phyloP scores from a whole-genome alignment of 2,329 filamentous ascomycete species.

The Sclerotinia nivalis region DNA sequence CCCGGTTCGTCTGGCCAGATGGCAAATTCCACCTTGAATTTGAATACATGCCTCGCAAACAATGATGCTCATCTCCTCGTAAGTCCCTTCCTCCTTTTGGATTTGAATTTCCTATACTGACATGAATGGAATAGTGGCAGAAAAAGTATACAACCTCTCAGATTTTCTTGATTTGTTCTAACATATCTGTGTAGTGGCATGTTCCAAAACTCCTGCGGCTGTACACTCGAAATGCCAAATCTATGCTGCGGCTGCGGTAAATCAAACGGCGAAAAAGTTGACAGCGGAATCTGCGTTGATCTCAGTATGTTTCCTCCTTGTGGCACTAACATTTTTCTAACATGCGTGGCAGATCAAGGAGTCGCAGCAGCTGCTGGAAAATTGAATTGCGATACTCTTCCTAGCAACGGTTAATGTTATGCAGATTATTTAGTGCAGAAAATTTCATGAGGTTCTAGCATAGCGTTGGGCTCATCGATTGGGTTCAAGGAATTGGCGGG shows the following conservation, averaged over 20 bases:
- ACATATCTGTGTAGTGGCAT: slow-evolving; percentile 13
- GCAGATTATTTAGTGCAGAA: background rate
- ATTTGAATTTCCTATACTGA: background rate
- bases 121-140: background rate
- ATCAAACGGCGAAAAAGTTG: slow-evolving; percentile 1
- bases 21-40: slow-evolving; percentile 17
- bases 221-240: slow-evolving; percentile 8
- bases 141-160: background rate
- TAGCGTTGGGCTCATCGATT: background rate
- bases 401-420: background rate
- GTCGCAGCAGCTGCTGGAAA: slow-evolving; percentile 4
- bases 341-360: background rate
- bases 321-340: background rate
- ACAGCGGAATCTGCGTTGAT: slow-evolving; percentile 8
- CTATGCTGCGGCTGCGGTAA: slow-evolving; percentile 10
- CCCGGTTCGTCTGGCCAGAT: background rate
- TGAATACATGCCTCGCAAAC: slow-evolving; percentile 18
- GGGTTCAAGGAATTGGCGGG: background rate
- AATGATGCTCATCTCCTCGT: slow-evolving; percentile 13
- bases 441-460: background rate
- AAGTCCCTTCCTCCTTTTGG: background rate
- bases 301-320: background rate
- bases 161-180: background rate
- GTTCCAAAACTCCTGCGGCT: slow-evolving; percentile 19
- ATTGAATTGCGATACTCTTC: slow-evolving; percentile 17